A percentile compares a stretch with the other conserved stretches of the same genome.
These are phyloP conservation scores for Talaromyces sp. DNA, from an alignment of 2,329 filamentous ascomycete genomes.

Conservation along the genomic window DNA sequence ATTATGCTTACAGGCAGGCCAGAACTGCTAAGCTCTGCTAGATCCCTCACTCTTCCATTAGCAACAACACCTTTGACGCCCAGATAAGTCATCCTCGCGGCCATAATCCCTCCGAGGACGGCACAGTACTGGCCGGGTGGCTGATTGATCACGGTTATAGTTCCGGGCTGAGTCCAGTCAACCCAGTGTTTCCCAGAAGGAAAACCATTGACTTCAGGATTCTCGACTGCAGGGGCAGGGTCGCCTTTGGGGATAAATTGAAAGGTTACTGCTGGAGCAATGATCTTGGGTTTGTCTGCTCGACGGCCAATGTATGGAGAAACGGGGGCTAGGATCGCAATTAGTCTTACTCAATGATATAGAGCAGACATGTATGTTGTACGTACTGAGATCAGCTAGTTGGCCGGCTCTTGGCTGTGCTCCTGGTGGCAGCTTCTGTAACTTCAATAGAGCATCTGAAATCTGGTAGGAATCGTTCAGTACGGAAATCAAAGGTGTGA, in stretches of 20 bases:
- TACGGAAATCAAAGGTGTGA: not conserved
- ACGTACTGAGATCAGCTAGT: slow-evolving; percentile 55
- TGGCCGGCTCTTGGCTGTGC: slow-evolving; percentile 58
- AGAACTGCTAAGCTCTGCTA: slow-evolving; percentile 53
- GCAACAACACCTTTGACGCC: slow-evolving; percentile 60
- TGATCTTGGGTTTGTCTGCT: slow-evolving; percentile 25
- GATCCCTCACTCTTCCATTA: slow-evolving; percentile 61
- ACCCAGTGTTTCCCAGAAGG: slow-evolving; percentile 60
- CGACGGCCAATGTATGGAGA: slow-evolving; percentile 26
- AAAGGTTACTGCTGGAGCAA: slow-evolving; percentile 40
- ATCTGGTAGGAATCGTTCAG: slow-evolving; percentile 40
- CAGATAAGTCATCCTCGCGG: slow-evolving; percentile 58
- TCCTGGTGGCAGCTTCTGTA: slow-evolving; percentile 52
- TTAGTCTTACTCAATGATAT: not conserved
- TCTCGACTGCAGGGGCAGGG: slow-evolving; percentile 26
- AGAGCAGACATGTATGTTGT: not conserved
- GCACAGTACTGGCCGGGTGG: slow-evolving; percentile 61
- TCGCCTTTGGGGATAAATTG: slow-evolving; percentile 55
- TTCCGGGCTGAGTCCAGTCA: slow-evolving; percentile 55
- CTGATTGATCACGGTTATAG: slow-evolving; percentile 62
- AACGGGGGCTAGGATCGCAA: slow-evolving; percentile 24
- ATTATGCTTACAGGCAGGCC: slow-evolving; percentile 21
- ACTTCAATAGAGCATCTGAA: slow-evolving; percentile 66
- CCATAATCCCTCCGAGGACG: slow-evolving; percentile 72
- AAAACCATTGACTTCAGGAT: slow-evolving; percentile 43